Evolutionary conservation across 495 filamentous ascomycete genomes (phyloP).

Genomic region (Penicillium psychrofluorescens): DNA sequence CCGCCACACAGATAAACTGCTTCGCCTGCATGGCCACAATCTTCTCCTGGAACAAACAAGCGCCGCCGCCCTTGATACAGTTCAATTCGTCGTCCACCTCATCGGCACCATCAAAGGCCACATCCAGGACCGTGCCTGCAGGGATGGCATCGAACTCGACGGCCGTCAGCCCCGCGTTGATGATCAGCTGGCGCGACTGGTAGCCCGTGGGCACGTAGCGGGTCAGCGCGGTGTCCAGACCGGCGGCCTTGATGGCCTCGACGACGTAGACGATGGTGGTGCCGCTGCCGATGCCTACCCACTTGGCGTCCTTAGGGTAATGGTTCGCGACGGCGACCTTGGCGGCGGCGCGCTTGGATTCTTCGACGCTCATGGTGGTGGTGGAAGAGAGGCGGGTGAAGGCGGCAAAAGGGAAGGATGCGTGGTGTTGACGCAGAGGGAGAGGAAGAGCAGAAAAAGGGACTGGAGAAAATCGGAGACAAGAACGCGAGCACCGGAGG

Average conservation of each 20-base stretch:
- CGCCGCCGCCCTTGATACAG: slow-evolving; percentile 95
- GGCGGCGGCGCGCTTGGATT: slow-evolving; percentile 78
- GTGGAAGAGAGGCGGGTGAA: background rate
- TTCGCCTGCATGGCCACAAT: slow-evolving; percentile 77
- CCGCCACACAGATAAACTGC: slow-evolving; percentile 91
- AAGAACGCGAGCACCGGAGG: slow-evolving; percentile 7
- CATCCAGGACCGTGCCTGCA: slow-evolving; percentile 55
- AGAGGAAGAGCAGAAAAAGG: slow-evolving; percentile 7
- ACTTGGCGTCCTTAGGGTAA: slow-evolving; percentile 62
- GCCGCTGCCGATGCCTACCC: slow-evolving; percentile 89
- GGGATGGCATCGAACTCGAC: slow-evolving; percentile 70
- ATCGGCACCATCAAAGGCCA: slow-evolving; percentile 92
- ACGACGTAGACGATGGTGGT: slow-evolving; percentile 94
- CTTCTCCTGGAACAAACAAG: slow-evolving; percentile 97
- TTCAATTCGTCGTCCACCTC: slow-evolving; percentile 94
- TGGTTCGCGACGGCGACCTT: slow-evolving; percentile 77
- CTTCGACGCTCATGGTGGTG: slow-evolving; percentile 51
- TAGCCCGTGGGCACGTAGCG: slow-evolving; percentile 87
- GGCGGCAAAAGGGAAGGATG: slow-evolving; percentile 4
- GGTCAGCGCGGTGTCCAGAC: slow-evolving; percentile 52
- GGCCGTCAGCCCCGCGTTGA: slow-evolving; percentile 64
- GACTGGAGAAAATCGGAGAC: background rate
- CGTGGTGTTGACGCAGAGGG: slow-evolving; percentile 6
- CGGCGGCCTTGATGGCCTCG: slow-evolving; percentile 76
- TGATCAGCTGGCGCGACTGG: slow-evolving; percentile 78